These are phyloP conservation scores for Hapsidospora chrysogenum DNA, from an alignment of 495 filamentous ascomycete genomes.

Conservation along the genomic window DNA sequence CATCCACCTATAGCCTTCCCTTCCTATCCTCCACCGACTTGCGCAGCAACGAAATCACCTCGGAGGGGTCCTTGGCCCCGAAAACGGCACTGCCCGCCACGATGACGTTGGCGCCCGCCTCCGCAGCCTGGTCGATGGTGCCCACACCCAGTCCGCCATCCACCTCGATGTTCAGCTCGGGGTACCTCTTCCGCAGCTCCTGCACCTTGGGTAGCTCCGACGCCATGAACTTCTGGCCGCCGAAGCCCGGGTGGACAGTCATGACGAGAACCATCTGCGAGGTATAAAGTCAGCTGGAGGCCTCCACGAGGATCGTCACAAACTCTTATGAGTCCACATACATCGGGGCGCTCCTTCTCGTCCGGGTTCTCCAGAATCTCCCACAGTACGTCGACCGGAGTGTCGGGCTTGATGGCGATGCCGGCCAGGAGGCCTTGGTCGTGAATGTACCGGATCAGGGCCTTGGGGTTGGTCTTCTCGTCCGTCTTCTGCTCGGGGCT, in stretches of 20 bases:
- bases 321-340: slow-evolving; percentile 14
- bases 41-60: slow-evolving; percentile 67
- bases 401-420: slow-evolving; percentile 89
- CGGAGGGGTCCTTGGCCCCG: slow-evolving; percentile 70
- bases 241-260: slow-evolving; percentile 96
- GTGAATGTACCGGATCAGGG: slow-evolving; percentile 83
- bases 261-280: slow-evolving; percentile 94
- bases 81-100: slow-evolving; percentile 96
- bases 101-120: slow-evolving; percentile 94
- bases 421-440: slow-evolving; percentile 77
- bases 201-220: slow-evolving; percentile 85
- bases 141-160: slow-evolving; percentile 78
- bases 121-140: slow-evolving; percentile 87
- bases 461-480: slow-evolving; percentile 55
- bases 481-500: slow-evolving; percentile 50
- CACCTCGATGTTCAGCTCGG: slow-evolving; percentile 88
- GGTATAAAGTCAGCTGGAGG: not conserved
- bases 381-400: slow-evolving; percentile 76
- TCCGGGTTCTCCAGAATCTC: slow-evolving; percentile 62
- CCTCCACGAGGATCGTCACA: not conserved
- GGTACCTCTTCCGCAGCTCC: slow-evolving; percentile 68
- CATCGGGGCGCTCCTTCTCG: slow-evolving; percentile 71
- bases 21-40: slow-evolving; percentile 58
- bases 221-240: slow-evolving; percentile 96
- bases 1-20: too few relatives aligned